phyloP scores from a whole-genome alignment of 2,329 filamentous ascomycete genomes.

The Geosmithia flava region DNA sequence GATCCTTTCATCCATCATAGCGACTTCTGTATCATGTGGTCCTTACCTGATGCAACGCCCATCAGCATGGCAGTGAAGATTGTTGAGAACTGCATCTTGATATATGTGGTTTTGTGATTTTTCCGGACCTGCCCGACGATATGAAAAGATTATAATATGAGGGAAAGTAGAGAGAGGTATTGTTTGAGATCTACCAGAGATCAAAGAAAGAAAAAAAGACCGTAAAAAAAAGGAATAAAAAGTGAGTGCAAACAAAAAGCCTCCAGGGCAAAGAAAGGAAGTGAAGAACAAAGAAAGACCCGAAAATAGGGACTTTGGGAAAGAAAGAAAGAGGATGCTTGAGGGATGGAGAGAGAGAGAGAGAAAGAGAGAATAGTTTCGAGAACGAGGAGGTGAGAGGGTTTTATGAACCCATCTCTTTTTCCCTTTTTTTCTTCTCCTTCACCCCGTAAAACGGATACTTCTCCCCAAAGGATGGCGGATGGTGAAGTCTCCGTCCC shows the following conservation, averaged over 20 bases:
- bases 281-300: conserved; percentile 9
- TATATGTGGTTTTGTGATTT: conserved; percentile 1
- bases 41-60: conserved; percentile 32
- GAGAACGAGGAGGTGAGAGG: neutral
- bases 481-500: neutral
- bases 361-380: too few species aligned
- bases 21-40: neutral
- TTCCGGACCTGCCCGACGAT: neutral
- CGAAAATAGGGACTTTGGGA: conserved; percentile 12
- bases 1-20: neutral
- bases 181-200: conserved; percentile 8
- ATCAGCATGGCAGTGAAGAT: conserved; percentile 33
- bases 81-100: conserved; percentile 40
- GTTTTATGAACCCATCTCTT: neutral
- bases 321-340: conserved; percentile 6
- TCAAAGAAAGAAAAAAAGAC: conserved; percentile 2
- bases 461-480: neutral
- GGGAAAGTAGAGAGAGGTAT: neutral
- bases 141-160: conserved; percentile 2
- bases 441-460: too few species aligned
- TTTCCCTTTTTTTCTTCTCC: too few species aligned
- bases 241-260: conserved; percentile 15
- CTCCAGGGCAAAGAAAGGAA: conserved; percentile 20
- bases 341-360: too few species aligned
- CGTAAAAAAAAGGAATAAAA: conserved; percentile 1